phyloP scores from a whole-genome alignment of 2,329 filamentous ascomycete species.

The Aspergillus pseudoglaucus region DNA sequence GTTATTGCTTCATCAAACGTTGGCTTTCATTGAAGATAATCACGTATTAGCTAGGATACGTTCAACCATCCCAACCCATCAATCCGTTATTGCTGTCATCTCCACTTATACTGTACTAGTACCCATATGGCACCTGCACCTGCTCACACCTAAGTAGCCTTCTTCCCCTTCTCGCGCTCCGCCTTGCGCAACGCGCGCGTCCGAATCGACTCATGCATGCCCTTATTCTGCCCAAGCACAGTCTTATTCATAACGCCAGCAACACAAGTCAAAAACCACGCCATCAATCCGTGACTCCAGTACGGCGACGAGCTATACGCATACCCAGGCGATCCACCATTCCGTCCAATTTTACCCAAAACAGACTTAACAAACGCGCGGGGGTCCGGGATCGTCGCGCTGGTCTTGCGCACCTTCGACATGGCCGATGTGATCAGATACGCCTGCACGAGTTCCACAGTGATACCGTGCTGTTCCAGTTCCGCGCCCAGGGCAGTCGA shows the following conservation, averaged over 20 bases:
- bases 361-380: slow-evolving; percentile 73
- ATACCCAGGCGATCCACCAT: slow-evolving; percentile 69
- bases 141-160: slow-evolving; percentile 25
- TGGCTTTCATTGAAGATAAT: no score
- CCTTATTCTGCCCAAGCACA: slow-evolving; percentile 56
- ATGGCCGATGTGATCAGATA: slow-evolving; percentile 94
- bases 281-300: slow-evolving; percentile 86
- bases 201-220: slow-evolving; percentile 77
- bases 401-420: slow-evolving; percentile 85
- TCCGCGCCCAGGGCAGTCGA: slow-evolving; percentile 79
- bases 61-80: not conserved
- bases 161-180: slow-evolving; percentile 65
- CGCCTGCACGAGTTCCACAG: slow-evolving; percentile 84
- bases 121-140: not conserved
- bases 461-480: slow-evolving; percentile 70
- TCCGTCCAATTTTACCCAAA: slow-evolving; percentile 71
- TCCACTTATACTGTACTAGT: not conserved
- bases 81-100: not conserved
- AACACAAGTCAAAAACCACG: slow-evolving; percentile 65
- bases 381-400: slow-evolving; percentile 70
- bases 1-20: no score
- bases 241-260: slow-evolving; percentile 52
- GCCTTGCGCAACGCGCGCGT: slow-evolving; percentile 76
- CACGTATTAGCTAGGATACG: no score
- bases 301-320: slow-evolving; percentile 84